Base-by-base conservation (phyloP, 345 rosid species). In the Erodium maritimum region DNA sequence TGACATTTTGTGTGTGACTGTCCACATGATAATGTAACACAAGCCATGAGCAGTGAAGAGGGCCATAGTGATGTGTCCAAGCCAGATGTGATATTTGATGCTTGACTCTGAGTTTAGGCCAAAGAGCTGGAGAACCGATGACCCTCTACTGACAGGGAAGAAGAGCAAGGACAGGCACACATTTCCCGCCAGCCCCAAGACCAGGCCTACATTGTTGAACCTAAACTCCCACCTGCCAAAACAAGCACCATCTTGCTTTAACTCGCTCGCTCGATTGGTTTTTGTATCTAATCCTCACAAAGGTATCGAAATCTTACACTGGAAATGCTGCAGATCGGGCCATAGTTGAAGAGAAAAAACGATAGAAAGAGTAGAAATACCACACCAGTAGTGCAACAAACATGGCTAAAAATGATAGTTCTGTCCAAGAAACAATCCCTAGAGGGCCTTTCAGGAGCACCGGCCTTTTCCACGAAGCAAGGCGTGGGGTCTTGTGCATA, bases 21-120 rank as follows among this genome's bases (percentile, higher is more conserved):
- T 55, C 77, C 82, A 80, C 21, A 55, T 64, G 33, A 58, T 19
- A 50, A 73, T 59, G 54, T 67, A 80, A 56, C 63, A 53, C 23
- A 80, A 23, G 24, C 85, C 80, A 69, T 80, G 85, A 56, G 70
- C 71, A 0, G 80, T 66, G 52, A 80, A 67, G 54, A 80, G 57
- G 5, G 61, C 24, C 75, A 77, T 68, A 17, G 72, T 52, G 17
- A 55, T 7, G 50, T 80, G 78, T 0, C 80, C 80, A 1, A 80
- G 54, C 80, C 85, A 77, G 51, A 73, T 75, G 50, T 80, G 85
- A 51, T 77, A 80, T 62, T 77, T 80, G 62, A 80, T 67, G 59
- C 76, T 64, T 1, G 58, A 60, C 57, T 80, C 78, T 0, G 75
- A 77, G 4, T 78, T 77, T 22, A 80, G 60, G 16, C 82, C 80